These are phyloP conservation scores for Boechera divaricarpa DNA, from an alignment of 345 rosid genomes.

Conservation along the genomic window DNA sequence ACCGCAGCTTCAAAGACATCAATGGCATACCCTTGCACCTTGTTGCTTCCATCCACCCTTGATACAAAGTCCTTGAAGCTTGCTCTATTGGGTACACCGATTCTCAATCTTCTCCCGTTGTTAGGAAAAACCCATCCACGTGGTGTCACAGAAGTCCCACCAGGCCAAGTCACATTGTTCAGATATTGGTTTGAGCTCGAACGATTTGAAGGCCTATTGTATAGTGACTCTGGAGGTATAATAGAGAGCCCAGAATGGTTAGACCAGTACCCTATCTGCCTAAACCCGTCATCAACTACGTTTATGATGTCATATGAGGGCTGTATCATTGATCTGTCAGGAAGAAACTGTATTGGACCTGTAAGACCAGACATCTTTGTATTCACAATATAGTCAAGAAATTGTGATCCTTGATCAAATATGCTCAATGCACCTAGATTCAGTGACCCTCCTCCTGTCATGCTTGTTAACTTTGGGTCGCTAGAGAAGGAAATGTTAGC, in stretches of 20 bases:
- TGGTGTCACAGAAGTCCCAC: slow-evolving; percentile 62
- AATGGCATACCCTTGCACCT: slow-evolving; percentile 74
- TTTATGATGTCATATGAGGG: slow-evolving; percentile 84
- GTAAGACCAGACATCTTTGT: slow-evolving; percentile 80
- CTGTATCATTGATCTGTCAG: slow-evolving; percentile 58
- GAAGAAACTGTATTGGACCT: slow-evolving; percentile 65
- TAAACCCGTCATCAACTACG: slow-evolving; percentile 50
- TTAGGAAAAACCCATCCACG: slow-evolving; percentile 96
- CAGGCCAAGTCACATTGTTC: slow-evolving; percentile 80
- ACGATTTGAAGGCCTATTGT: slow-evolving; percentile 62
- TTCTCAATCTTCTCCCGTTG: slow-evolving; percentile 73
- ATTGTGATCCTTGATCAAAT: slow-evolving; percentile 70
- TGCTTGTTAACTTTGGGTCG: slow-evolving; percentile 52
- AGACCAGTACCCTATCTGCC: slow-evolving; percentile 86
- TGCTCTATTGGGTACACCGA: slow-evolving; percentile 79
- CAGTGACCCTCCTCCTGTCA: slow-evolving; percentile 60
- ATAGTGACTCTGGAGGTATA: slow-evolving; percentile 74
- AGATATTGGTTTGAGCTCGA: slow-evolving; percentile 77
- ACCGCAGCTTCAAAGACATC: slow-evolving; percentile 83
- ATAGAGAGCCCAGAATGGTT: slow-evolving; percentile 84
- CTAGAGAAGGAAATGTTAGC: slow-evolving; percentile 74
- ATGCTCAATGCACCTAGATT: slow-evolving; percentile 75
- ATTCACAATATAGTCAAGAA: slow-evolving; percentile 59
- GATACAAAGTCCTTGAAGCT: slow-evolving; percentile 62
- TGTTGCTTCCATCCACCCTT: slow-evolving; percentile 55